Base-by-base conservation (phyloP, 2,329 filamentous ascomycete species). In the Apiospora phragmitis region DNA sequence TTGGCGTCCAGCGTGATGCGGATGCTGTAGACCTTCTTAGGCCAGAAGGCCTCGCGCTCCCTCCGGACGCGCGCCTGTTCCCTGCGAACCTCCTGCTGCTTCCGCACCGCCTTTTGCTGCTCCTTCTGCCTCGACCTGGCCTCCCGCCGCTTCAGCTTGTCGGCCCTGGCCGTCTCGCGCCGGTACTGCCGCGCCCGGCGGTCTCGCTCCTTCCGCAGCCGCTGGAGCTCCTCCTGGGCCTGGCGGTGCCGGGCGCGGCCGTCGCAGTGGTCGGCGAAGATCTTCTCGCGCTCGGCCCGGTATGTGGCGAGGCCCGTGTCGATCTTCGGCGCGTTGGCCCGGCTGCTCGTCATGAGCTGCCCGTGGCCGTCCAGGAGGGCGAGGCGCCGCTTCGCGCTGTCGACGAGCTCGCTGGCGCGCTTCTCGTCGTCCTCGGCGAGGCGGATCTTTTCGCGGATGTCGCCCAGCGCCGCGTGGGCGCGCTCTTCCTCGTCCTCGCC, bases 1-100 rank as follows among this genome's bases (percentile, higher is more conserved):
- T 81, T 75, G 24, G 81, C 82, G 65, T 88, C 86, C 32, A 89
- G 81, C n/a, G 81, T 85, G 75, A 89, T 85, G 26, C 82, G 85
- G 55, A 88, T 80, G 1, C 81, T 79, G 76, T 87, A 88, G 74
- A 83, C 84, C 45, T 80, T 80, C 68, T 83, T 84, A 5, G 86
- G 84, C 87, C 86, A 89, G 75, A 86, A 87, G 3, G 77, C 77
- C 45, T 83, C 77, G 65, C 82, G 79, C 73, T 88, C 85, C 18
- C 74, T 75, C 42, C 80, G 83, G 59, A 87, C 74, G 47, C 86
- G 81, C 9, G 70, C 47, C 74, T 84, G 85, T 74, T 88, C 86
- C 70, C 82, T 82, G 1, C 32, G 47, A 7, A 75, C 76, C 76
- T 85, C 82, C 5, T 75, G 77, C 47, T 80, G 77, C 59, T 81